These are phyloP conservation scores for Pyrrhoderma noxium DNA, from an alignment of 1,284 basidiomycete genomes.

Conservation along the genomic window DNA sequence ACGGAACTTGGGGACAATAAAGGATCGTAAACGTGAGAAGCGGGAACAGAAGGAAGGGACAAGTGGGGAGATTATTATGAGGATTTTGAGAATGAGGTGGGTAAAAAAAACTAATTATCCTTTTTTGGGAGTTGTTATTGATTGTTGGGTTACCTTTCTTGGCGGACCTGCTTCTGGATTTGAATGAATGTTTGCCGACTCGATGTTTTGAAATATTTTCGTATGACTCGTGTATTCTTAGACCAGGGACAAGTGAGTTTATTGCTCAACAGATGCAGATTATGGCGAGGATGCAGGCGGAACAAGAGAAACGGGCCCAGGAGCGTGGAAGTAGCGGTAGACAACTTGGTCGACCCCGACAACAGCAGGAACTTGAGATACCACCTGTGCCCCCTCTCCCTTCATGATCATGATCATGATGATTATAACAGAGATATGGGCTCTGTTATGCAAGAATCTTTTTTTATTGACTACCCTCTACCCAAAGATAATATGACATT, in stretches of 20 bases:
- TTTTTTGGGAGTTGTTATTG: no score
- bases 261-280: conserved; percentile 83
- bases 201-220: conserved; percentile 7
- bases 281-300: conserved; percentile 65
- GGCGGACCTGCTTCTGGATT: no score
- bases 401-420: conserved; percentile 1
- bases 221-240: conserved; percentile 26
- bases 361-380: conserved; percentile 19
- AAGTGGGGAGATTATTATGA: conserved; percentile 85
- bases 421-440: not conserved
- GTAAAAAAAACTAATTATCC: no score
- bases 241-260: conserved; percentile 80
- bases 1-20: conserved; percentile 93
- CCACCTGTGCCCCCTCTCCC: conserved; percentile 29
- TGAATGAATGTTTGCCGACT: no score
- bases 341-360: conserved; percentile 38
- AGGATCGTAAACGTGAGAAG: conserved; percentile 91
- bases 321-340: conserved; percentile 41
- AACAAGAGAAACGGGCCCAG: conserved; percentile 57
- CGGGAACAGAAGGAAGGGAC: conserved; percentile 65
- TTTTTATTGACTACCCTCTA: not conserved
- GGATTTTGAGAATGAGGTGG: conserved; percentile 89
- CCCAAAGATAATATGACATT: not conserved
- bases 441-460: not conserved
- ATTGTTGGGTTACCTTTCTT: no score